Evolutionary conservation across 1,139 yeast species (phyloP).

Genomic region (Hansenula sp.): DNA sequence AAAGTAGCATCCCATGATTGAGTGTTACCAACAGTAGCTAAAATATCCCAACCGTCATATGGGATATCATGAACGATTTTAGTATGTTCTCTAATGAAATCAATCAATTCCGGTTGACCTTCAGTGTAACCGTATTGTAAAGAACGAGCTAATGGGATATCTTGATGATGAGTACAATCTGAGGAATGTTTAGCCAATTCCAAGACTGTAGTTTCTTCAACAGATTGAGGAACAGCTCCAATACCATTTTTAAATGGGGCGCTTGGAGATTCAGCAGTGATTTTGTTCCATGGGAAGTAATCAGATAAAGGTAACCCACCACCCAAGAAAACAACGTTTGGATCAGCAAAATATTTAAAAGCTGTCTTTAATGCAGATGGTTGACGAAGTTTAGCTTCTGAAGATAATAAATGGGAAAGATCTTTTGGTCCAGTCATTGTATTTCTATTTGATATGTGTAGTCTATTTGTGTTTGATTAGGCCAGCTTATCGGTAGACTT

Average conservation of each 20-base stretch:
- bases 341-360: conserved; percentile 68
- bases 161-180: conserved; percentile 37
- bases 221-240: conserved; percentile 56
- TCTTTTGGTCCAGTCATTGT: conserved; percentile 50
- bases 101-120: conserved; percentile 69
- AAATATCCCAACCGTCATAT: conserved; percentile 63
- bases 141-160: conserved; percentile 76
- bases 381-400: conserved; percentile 71
- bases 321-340: conserved; percentile 82
- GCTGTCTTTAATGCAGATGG: conserved; percentile 83
- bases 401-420: conserved; percentile 68
- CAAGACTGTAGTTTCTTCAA: conserved; percentile 35
- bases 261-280: conserved; percentile 65
- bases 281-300: conserved; percentile 84
- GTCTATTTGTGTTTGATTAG: not conserved
- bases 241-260: conserved; percentile 78
- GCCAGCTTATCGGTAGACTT: not conserved
- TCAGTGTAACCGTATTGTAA: conserved; percentile 86
- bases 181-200: conserved; percentile 38
- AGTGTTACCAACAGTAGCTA: conserved; percentile 74
- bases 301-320: conserved; percentile 93
- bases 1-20: conserved; percentile 83
- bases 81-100: conserved; percentile 78
- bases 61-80: conserved; percentile 52
- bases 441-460: not conserved